Evolutionary conservation across 805 yeast species (phyloP).

Genomic region (Cephaloascus fragrans): DNA sequence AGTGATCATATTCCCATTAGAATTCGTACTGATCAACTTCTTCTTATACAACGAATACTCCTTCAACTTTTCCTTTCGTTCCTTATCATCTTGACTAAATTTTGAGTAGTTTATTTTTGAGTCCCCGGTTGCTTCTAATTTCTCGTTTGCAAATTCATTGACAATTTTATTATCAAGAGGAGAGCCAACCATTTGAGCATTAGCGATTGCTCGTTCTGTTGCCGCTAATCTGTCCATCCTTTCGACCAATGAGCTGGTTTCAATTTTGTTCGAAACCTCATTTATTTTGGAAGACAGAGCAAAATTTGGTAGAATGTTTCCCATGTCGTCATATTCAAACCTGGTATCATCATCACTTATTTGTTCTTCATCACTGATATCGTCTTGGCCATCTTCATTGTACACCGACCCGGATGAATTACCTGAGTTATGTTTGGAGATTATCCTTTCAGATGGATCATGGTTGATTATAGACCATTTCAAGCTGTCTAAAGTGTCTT

Average conservation of each 20-base stretch:
- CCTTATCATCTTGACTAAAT: slow-evolving; percentile 36
- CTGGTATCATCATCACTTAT: slow-evolving; percentile 51
- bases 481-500: slow-evolving; percentile 16
- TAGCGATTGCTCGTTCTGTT: slow-evolving; percentile 47
- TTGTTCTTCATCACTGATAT: slow-evolving; percentile 49
- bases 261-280: slow-evolving; percentile 24
- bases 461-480: slow-evolving; percentile 62
- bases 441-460: slow-evolving; percentile 63
- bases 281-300: slow-evolving; percentile 19
- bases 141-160: slow-evolving; percentile 21
- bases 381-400: slow-evolving; percentile 8
- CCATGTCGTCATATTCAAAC: slow-evolving; percentile 54
- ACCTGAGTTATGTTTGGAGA: too few relatives aligned
- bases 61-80: slow-evolving; percentile 41
- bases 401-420: slow-evolving; percentile 2
- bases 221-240: slow-evolving; percentile 48
- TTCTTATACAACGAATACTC: slow-evolving; percentile 50
- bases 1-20: slow-evolving; percentile 18
- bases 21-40: slow-evolving; percentile 50
- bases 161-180: slow-evolving; percentile 22
- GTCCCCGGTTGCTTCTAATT: slow-evolving; percentile 30
- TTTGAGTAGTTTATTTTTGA: slow-evolving; percentile 30
- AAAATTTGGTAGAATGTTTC: slow-evolving; percentile 46
- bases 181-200: slow-evolving; percentile 36
- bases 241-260: slow-evolving; percentile 40